Evolutionary conservation across 805 yeast genomes (phyloP).

Genomic region (Brettanomyces anomalus): DNA sequence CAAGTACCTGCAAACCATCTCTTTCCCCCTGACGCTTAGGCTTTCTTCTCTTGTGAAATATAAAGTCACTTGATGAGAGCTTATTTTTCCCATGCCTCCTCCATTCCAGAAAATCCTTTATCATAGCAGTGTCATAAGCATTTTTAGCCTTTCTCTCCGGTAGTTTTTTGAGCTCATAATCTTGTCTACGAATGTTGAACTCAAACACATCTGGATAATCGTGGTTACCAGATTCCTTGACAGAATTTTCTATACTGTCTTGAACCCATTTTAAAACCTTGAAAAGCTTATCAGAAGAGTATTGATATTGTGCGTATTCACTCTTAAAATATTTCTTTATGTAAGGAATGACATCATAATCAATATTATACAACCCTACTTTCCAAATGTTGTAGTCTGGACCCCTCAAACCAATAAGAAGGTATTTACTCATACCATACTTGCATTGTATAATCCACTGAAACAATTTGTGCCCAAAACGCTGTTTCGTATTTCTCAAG

Average conservation of each 20-base stretch:
- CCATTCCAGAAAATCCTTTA: neutral
- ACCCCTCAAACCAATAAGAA: constrained; percentile 1
- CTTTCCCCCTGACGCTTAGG: too few relatives aligned
- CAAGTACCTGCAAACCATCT: too few relatives aligned
- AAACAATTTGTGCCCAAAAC: neutral
- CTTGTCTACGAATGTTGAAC: too few relatives aligned
- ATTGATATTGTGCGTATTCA: neutral
- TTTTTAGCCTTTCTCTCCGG: constrained; percentile 1
- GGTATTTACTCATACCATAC: constrained; percentile 1
- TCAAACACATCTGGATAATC: too few relatives aligned
- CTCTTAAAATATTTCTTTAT: neutral
- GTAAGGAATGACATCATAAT: constrained; percentile 1
- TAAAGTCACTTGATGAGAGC: neutral
- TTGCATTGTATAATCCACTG: constrained; percentile 2
- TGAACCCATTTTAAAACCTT: neutral
- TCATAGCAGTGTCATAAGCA: neutral
- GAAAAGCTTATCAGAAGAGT: neutral
- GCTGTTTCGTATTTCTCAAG: neutral
- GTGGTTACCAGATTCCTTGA: too few relatives aligned
- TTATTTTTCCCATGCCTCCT: neutral
- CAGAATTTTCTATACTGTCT: neutral
- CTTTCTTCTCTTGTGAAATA: too few relatives aligned
- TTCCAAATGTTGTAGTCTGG: neutral
- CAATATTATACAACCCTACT: neutral
- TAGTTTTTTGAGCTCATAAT: neutral